Conservation (phyloP, 1,284 basidiomycete species). For the Trichosporon sp. region DNA sequence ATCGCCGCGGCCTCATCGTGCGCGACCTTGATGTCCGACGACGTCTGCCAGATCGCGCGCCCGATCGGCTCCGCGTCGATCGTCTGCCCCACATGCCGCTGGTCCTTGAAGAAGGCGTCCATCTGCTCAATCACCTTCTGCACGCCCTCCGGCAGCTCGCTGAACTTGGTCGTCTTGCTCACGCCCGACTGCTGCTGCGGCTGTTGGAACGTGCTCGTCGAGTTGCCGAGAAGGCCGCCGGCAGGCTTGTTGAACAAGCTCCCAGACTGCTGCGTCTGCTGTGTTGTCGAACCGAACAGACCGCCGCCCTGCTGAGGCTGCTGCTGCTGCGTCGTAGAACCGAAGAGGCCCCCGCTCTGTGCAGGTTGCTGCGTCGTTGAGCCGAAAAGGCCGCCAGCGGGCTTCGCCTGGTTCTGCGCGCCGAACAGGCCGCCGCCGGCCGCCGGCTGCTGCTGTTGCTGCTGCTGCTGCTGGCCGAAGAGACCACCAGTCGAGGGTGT, state of each 20-base stretch:
- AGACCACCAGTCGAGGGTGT: background rate
- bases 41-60: conserved; percentile 42
- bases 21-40: conserved; percentile 36
- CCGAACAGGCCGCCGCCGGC: conserved; percentile 5
- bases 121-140: conserved; percentile 43
- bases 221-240: background rate
- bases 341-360: conserved; percentile 1
- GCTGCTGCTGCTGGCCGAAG: conserved; percentile 13
- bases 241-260: background rate
- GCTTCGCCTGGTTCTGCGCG: background rate
- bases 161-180: conserved; percentile 39
- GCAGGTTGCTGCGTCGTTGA: conserved; percentile 5
- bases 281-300: conserved; percentile 6
- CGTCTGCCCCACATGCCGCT: conserved; percentile 32
- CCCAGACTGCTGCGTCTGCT: conserved; percentile 8
- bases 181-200: conserved; percentile 16
- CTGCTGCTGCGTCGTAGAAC: conserved; percentile 3
- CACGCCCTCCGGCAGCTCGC: conserved; percentile 35
- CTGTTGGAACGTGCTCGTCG: background rate
- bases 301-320: conserved; percentile 3
- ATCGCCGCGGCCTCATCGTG: conserved; percentile 37
- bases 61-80: conserved; percentile 35
- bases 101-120: conserved; percentile 37
- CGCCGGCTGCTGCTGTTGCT: conserved; percentile 5
- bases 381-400: conserved; percentile 14